phyloP scores from a whole-genome alignment of 768 basidiomycete species.

The Mycena alexandri region DNA sequence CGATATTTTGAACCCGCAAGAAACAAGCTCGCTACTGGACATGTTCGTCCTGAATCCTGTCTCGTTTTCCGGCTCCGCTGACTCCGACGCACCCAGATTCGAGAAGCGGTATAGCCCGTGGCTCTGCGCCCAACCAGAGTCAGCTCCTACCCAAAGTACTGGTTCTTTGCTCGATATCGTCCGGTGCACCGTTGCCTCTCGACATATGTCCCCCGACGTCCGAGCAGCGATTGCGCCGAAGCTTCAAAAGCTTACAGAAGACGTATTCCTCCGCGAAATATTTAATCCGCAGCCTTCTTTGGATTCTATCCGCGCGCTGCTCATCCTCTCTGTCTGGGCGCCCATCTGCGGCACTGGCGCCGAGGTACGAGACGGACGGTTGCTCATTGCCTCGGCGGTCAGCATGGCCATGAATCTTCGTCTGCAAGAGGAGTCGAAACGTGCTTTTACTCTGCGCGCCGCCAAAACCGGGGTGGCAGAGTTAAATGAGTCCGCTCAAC shows the following conservation, averaged over 20 bases:
- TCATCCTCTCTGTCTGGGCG: slow-evolving; percentile 59
- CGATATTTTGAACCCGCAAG: slow-evolving; percentile 49
- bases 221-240: slow-evolving; percentile 53
- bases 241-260: slow-evolving; percentile 57
- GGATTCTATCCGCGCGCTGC: slow-evolving; percentile 56
- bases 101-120: slow-evolving; percentile 59
- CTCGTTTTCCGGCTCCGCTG: neutral
- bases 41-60: slow-evolving; percentile 46
- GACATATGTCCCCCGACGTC: slow-evolving; percentile 54
- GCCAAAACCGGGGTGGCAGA: slow-evolving; percentile 43
- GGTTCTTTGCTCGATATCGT: slow-evolving; percentile 56
- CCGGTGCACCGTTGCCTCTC: slow-evolving; percentile 60
- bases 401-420: slow-evolving; percentile 62
- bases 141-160: slow-evolving; percentile 38
- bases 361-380: slow-evolving; percentile 52
- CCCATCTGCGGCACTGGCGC: slow-evolving; percentile 51
- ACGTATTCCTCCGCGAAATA: slow-evolving; percentile 53
- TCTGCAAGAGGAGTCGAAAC: slow-evolving; percentile 51
- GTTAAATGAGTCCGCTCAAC: slow-evolving; percentile 49
- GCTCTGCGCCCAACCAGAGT: slow-evolving; percentile 53
- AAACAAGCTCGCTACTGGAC: slow-evolving; percentile 52
- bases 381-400: slow-evolving; percentile 57
- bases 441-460: slow-evolving; percentile 46
- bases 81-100: slow-evolving; percentile 47
- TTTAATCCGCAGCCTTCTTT: slow-evolving; percentile 57